Conservation (phyloP, 1,284 basidiomycete species). For the Pulveroboletus sp. region DNA sequence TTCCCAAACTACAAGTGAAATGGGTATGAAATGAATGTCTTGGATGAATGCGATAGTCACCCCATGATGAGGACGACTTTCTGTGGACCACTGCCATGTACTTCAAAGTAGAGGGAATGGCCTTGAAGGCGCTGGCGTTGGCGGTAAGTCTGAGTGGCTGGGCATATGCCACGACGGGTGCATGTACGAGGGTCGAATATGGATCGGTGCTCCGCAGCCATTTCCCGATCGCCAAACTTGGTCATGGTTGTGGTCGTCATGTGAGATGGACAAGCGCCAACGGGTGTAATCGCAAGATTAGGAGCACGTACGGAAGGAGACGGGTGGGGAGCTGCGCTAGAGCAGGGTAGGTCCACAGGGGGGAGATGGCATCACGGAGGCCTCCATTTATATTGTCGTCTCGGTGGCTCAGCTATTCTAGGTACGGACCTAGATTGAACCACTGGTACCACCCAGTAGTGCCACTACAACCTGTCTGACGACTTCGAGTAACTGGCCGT, state of each 20-base stretch:
- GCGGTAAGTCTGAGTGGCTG: constrained; percentile 53
- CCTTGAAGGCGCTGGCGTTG: constrained; percentile 52
- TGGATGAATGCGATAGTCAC: constrained; percentile 16
- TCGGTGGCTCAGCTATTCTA: too few species aligned
- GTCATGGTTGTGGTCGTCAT: constrained; percentile 6
- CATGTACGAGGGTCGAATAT: constrained; percentile 47
- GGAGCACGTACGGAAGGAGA: too few species aligned
- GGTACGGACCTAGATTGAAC: too few species aligned
- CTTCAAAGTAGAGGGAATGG: constrained; percentile 74
- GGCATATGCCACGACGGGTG: constrained; percentile 66
- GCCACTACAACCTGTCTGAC: too few species aligned
- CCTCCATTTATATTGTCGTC: too few species aligned
- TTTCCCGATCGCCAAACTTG: constrained; percentile 7
- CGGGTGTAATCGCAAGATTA: too few species aligned
- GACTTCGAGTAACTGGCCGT: too few species aligned
- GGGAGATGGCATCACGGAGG: too few species aligned
- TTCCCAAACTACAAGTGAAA: constrained; percentile 45
- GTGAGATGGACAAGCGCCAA: background rate
- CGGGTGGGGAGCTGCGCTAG: too few species aligned
- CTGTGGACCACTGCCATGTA: constrained; percentile 62
- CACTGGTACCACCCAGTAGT: too few species aligned
- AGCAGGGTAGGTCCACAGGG: too few species aligned
- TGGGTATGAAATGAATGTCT: background rate
- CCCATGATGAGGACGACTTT: constrained; percentile 76
- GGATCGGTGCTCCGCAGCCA: constrained; percentile 13